Base-by-base conservation (phyloP, 192 early-diverging fungal genomes). In the Linnemannia exigua region DNA sequence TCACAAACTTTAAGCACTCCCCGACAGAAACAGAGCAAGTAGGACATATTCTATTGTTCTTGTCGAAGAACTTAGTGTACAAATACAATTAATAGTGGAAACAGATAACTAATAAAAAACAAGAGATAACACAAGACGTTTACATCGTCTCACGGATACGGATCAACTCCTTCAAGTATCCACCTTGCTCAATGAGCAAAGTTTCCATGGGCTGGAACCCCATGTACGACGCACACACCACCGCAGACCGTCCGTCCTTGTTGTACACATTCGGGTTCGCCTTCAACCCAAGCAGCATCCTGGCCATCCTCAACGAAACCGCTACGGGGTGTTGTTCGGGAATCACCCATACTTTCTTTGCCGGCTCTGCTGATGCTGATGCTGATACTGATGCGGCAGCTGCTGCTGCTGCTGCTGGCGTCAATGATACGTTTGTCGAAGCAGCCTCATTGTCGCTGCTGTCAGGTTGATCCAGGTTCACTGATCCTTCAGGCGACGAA, bases 241-340 rank as follows among this genome's bases (percentile, higher is more conserved):
- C 77, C 3, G 82, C 77, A 16, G 82, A 84, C 22, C 82, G 76
- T 25, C 82, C 82, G 46, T 76, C 82, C 58, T 75, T 78, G 20
- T 84, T 84, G 44, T 79, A 84, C 72, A 84, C 82, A 63, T 84
- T 84, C 19, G 77, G 82, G 25, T 76, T 67, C 4, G 83, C 83
- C 35, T 79, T 51, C 69, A 79, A 20, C n/a, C 63, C 28, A 5
- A 85, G 68, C 17, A 85, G 50, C 31, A 22, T 51, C 52, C 51
- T 79, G 5, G 83, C 77, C 83, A 85, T 79, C 54, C 77, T 77
- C 61, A 85, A 54, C 14, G 74, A 67, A 2, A 79, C 58, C 1
- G 77, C 77, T 3, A 79, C 83, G 1, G 83, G 83, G 35, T 85
- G 83, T 2, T 72, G 73, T 52, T 79, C 83, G 17, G 83, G 77